Evolutionary conservation across 2,329 filamentous ascomycete genomes (phyloP).

Genomic region (Coleophoma crateriformis): DNA sequence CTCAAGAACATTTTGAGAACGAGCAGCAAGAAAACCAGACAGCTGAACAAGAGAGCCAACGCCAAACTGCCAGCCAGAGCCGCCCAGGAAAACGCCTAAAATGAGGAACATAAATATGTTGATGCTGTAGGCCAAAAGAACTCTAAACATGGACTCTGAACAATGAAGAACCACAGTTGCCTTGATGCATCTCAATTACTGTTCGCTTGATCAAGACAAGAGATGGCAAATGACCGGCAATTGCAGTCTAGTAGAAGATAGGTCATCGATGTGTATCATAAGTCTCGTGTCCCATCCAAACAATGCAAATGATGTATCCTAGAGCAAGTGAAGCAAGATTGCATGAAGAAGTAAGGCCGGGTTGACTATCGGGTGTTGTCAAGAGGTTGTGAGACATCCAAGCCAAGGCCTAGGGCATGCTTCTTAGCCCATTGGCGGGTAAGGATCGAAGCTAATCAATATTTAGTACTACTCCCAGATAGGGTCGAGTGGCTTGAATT

Average conservation of each 20-base stretch:
- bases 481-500: neutral
- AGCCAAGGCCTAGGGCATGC: constrained; percentile 53
- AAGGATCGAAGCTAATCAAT: constrained; percentile 71
- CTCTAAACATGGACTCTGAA: neutral
- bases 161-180: neutral
- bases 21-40: too few relatives aligned
- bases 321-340: constrained; percentile 19
- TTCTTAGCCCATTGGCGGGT: constrained; percentile 92
- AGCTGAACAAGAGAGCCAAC: neutral
- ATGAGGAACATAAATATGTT: neutral
- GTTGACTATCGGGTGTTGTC: constrained; percentile 20
- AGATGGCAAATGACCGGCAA: neutral
- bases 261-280: constrained; percentile 2
- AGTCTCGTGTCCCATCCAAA: constrained; percentile 27
- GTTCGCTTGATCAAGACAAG: neutral
- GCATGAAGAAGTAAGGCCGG: constrained; percentile 16
- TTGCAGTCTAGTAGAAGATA: neutral
- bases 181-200: neutral
- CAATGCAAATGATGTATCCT: constrained; percentile 21
- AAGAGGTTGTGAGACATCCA: constrained; percentile 30
- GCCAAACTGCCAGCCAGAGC: neutral
- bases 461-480: constrained; percentile 17
- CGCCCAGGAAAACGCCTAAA: neutral
- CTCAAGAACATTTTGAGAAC: too few relatives aligned
- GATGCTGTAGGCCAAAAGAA: neutral